Conservation (phyloP, 2,329 filamentous ascomycete genomes). For the Bipolaris gigantea region DNA sequence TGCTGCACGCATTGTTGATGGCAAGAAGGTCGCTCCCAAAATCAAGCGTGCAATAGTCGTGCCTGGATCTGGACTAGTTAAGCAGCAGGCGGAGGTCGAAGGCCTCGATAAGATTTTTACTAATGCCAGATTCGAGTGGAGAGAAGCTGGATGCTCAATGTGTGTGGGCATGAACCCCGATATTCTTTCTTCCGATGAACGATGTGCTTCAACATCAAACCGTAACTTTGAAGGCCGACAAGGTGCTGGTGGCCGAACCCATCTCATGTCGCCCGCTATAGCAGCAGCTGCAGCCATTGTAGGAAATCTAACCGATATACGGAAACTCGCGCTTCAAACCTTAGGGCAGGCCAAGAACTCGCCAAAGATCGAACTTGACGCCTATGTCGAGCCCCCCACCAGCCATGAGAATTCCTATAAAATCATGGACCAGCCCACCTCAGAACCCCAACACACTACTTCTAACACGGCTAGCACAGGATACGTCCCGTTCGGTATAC, state of each 20-base stretch:
- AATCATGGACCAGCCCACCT: conserved; percentile 62
- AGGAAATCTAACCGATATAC: conserved; percentile 89
- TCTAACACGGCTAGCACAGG: conserved; percentile 50
- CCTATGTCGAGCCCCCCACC: conserved; percentile 58
- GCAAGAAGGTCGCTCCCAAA: conserved; percentile 82
- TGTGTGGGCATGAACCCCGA: conserved; percentile 99
- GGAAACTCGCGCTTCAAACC: conserved; percentile 66
- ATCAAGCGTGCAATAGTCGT: conserved; percentile 96
- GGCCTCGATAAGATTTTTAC: conserved; percentile 90
- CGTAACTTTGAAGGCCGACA: conserved; percentile 97
- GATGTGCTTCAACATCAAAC: conserved; percentile 94
- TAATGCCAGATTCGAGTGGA: conserved; percentile 95
- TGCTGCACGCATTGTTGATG: conserved; percentile 82
- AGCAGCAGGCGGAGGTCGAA: conserved; percentile 86
- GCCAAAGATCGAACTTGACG: conserved; percentile 62
- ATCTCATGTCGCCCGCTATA: conserved; percentile 97
- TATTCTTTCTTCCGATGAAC: conserved; percentile 87
- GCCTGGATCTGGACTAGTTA: conserved; percentile 91
- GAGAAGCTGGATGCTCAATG: conserved; percentile 98
- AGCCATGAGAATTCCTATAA: conserved; percentile 66
- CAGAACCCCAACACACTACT: conserved; percentile 68
- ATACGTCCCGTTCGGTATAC: conserved; percentile 64
- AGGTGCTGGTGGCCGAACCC: conserved; percentile 86
- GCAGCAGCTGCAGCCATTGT: conserved; percentile 87
- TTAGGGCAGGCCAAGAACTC: conserved; percentile 52